Conservation (phyloP, 495 filamentous ascomycete genomes). For the Neurospora sp. region DNA sequence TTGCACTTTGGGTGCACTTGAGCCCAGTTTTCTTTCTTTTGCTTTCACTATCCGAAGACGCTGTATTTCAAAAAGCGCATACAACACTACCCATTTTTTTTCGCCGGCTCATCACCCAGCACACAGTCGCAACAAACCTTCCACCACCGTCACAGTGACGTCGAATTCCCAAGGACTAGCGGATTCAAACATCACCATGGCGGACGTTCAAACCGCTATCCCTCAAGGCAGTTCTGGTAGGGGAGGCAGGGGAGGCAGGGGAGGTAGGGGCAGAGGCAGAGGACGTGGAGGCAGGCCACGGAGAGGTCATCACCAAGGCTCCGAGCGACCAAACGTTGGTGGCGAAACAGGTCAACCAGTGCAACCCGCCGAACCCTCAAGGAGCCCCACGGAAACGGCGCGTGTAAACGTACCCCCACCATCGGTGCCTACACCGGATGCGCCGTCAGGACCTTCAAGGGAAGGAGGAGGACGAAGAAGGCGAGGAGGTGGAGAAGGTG, state of each 20-base stretch:
- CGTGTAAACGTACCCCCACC: constrained; percentile 1
- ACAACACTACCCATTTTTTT: constrained; percentile 3
- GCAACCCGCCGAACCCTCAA: not conserved
- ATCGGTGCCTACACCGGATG: not conserved
- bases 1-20: not conserved
- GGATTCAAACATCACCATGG: constrained; percentile 8
- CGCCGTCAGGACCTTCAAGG: not conserved
- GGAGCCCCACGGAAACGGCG: not conserved
- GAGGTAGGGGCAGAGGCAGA: constrained; percentile 6
- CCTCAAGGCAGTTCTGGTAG: constrained; percentile 10
- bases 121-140: not conserved
- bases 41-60: constrained; percentile 29
- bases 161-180: not conserved
- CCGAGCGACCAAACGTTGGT: not conserved
- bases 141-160: not conserved
- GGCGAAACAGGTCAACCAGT: not conserved
- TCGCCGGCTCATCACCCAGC: not conserved
- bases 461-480: constrained; percentile 22
- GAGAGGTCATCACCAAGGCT: constrained; percentile 2
- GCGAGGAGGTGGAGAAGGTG: constrained; percentile 28
- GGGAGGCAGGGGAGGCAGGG: constrained; percentile 19
- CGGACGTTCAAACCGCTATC: constrained; percentile 4
- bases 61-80: constrained; percentile 47
- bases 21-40: not conserved
- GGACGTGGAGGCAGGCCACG: constrained; percentile 1